Evolutionary conservation across 2,329 filamentous ascomycete species (phyloP), one percentile per base, ranked within the genome.

Genomic region (Microcyclospora tardicrescens): DNA sequence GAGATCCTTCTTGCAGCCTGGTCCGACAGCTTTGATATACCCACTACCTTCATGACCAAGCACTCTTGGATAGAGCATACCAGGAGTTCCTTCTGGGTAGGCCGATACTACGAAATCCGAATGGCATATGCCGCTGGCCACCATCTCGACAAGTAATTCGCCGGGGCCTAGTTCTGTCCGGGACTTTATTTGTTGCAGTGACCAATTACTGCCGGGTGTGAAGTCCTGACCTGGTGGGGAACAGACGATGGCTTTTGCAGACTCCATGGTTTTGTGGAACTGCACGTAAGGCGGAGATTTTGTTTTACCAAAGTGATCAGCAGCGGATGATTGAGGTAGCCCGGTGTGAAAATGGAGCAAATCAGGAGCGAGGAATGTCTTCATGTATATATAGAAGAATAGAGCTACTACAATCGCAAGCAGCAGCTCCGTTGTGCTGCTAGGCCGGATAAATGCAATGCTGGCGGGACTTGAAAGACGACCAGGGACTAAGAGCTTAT

Each of bases 11-110:
- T 48, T 48, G 10, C 28, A 48, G 0, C 53, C 53, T 1, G 52
- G 51, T 1, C 65, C 66, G 24, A 66, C 48, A 16, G 56, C 50
- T 39, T 60, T 57, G 12, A 73, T 65, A 30, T 67, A 61, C 1
- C 69, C 68, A 1, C 66, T 48, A 13, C 50, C 49, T 52, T 32
- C 28, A n/a, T 30, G 38, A 33, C 24, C 38, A 10, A 27, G 24
- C 10, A 36, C 11, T 14, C 33, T 16, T 8, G 6, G 8, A 39
- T n/a, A 28, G 16, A 28, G 36, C 28, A 44, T 37, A 28, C 11
- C 14, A 11, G 16, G 28, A 16, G 49, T 39, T 11, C 46, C 43
- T 15, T 50, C 47, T n/a, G 48, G 45, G 34, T 51, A 53, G 11
- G 44, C 44, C 36, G 51, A 52, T 10, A 48, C 33, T 11, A 43